Evolutionary conservation across 78 protist genomes (phyloP), one percentile per base, ranked within the genome.

Genomic region (Dictyostelium intermedium): DNA sequence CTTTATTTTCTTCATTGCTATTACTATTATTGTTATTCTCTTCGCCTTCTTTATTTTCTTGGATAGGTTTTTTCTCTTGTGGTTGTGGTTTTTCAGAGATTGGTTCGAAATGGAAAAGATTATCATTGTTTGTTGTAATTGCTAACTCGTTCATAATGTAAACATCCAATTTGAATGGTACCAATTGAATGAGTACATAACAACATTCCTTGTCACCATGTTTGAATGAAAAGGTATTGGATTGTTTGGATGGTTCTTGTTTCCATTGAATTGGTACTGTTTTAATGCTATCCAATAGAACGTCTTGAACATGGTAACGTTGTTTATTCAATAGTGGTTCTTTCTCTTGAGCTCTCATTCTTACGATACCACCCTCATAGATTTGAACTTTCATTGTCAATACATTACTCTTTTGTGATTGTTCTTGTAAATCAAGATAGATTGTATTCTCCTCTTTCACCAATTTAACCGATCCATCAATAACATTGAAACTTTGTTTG

Each of bases 21-120:
- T 72, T 72, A 5, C 13, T 11, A 34, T 72, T 5, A 16, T 10
- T 8, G 76, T 72, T 72, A 27, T 27, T 66, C 20, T 73, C 84
- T n/a, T 47, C 85, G 1, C 50, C 80, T 35, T 16, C 77, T 45
- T 45, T 50, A 70, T 70, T 61, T 73, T 77, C 69, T 3, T 27
- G 53, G 16, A 14, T 20, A 5, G 41, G 23, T 70, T 74, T 43
- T 32, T 85, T 77, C 80, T 34, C 72, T 27, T 34, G 82, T 30
- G 35, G 63, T 41, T 41, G 14, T 23, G 87, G 85, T 47, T 84
- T 83, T 4, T 56, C 83, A 18, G 80, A 18, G 92, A 92, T 81
- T 47, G 86, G 92, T 27, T 92, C 96, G 43, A 92, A 92, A 39
- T 83, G 78, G 56, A 92, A 63, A 0, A 84, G 25, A 23, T 47